Conservation (phyloP, 1,284 basidiomycete genomes). For the Hypsizygus ulmarius region DNA sequence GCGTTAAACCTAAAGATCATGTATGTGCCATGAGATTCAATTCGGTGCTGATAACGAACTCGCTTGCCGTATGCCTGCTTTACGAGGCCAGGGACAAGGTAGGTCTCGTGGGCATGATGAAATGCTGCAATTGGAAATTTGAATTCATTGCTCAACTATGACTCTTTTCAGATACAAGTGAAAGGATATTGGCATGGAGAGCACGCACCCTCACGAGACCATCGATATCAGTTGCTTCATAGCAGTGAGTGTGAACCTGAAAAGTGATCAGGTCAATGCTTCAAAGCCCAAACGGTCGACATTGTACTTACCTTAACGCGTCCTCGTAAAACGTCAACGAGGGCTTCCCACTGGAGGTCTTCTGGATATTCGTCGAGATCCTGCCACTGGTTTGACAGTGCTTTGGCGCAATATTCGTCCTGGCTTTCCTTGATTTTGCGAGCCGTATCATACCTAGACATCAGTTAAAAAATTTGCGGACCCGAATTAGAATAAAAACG, state of each 20-base stretch:
- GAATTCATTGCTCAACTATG: constrained; percentile 76
- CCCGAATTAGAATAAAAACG: not conserved
- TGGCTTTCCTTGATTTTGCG: constrained; percentile 72
- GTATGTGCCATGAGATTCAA: not conserved
- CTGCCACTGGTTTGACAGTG: constrained; percentile 57
- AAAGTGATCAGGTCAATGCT: constrained; percentile 1
- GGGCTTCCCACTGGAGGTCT: constrained; percentile 77
- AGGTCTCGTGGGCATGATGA: constrained; percentile 82
- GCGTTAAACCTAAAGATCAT: constrained; percentile 43
- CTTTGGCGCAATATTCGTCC: constrained; percentile 67
- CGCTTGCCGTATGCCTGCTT: constrained; percentile 65
- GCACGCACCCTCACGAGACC: constrained; percentile 66
- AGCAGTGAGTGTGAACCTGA: constrained; percentile 78
- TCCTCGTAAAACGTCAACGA: constrained; percentile 85
- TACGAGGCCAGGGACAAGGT: constrained; percentile 72
- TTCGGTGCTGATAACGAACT: not conserved
- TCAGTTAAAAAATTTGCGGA: not conserved
- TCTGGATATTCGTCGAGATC: constrained; percentile 69
- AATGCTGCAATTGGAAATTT: constrained; percentile 73
- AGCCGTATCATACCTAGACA: constrained; percentile 64
- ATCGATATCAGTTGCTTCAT: constrained; percentile 79
- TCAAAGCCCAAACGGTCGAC: not conserved
- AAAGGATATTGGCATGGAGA: not conserved
- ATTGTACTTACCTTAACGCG: constrained; percentile 55
- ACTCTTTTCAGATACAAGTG: not conserved